These are phyloP conservation scores for Conringia planisiliqua DNA, from an alignment of 345 rosid species.

Conservation along the genomic window DNA sequence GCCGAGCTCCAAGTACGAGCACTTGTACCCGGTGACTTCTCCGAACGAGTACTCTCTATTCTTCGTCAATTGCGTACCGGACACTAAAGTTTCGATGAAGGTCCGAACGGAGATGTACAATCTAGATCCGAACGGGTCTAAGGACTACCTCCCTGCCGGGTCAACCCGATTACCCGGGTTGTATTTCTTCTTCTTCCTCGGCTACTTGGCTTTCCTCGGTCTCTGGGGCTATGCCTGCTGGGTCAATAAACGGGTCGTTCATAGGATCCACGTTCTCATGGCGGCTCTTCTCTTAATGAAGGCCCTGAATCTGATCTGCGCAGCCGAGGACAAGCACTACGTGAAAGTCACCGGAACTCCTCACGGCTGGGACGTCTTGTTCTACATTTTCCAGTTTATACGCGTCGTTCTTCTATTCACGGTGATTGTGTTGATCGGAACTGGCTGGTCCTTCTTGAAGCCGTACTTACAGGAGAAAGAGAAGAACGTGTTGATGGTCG, in stretches of 20 bases:
- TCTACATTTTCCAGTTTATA: conserved; percentile 85
- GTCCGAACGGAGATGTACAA: conserved; percentile 75
- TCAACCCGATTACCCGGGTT: conserved; percentile 69
- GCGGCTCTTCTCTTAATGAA: conserved; percentile 68
- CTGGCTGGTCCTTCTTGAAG: conserved; percentile 96
- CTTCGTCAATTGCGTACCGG: conserved; percentile 83
- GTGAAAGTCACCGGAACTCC: conserved; percentile 91
- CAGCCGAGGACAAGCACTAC: conserved; percentile 78
- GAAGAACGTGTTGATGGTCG: conserved; percentile 96
- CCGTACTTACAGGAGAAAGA: conserved; percentile 93
- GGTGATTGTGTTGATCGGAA: conserved; percentile 90
- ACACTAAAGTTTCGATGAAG: conserved; percentile 67
- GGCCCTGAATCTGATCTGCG: conserved; percentile 82
- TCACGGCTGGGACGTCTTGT: conserved; percentile 92
- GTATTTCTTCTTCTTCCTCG: conserved; percentile 47
- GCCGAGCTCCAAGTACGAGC: conserved; percentile 54
- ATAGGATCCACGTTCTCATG: conserved; percentile 86
- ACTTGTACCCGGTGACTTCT: conserved; percentile 50
- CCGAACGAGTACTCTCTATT: conserved; percentile 84
- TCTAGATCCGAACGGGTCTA: conserved; percentile 54
- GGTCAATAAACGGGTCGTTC: conserved; percentile 51
- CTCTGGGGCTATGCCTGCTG: conserved; percentile 60
- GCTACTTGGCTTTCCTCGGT: conserved; percentile 56
- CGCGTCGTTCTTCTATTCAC: conserved; percentile 87
- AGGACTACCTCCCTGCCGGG: conserved; percentile 79